Evolutionary conservation across 306 rosid genomes (phyloP), one percentile per base, ranked within the genome.

Genomic region (Vicia sativa): DNA sequence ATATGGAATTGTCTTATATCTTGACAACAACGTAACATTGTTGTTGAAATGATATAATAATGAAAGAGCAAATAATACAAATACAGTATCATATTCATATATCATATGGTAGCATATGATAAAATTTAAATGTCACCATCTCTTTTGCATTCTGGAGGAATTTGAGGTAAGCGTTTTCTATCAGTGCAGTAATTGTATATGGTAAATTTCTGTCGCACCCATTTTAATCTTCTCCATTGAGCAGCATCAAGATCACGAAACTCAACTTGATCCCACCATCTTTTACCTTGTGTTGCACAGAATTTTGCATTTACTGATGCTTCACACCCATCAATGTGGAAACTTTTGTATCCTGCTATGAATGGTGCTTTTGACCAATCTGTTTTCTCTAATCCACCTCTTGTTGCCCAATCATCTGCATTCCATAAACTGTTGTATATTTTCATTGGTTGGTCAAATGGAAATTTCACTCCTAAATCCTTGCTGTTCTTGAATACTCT

Each of bases 351-450:
- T 0, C 74, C 0, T 2, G 99, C 97, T 0, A 87, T 44, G 78
- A 93, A 93, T 0, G 99, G 99, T 0, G 99, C 96, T 83, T 90
- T 90, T 0, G 91, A 82, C 99, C 97, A 93, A 45, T 93, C 92
- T 3, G 99, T 90, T 81, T 93, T 93, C 85, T 93, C 97, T 25
- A 90, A 73, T 16, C 97, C 99, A 44, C 97, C 99, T 21, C 95
- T 79, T 0, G 99, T 93, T 45, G 99, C 99, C 99, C 99, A 93
- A 42, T 93, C 99, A 75, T 93, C 99, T 0, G 97, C 99, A 28
- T 93, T 93, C 99, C 99, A 93, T 0, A 90, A 52, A 63, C 99
- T 93, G 13, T 92, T 90, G 89, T 90, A 93, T 0, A 93, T 73
- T 67, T 93, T 90, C 99, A 93, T 93, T 11, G 99, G 99, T 28